Evolutionary conservation across 129 eudicot species (phyloP).

Genomic region (Tagetes erecta): DNA sequence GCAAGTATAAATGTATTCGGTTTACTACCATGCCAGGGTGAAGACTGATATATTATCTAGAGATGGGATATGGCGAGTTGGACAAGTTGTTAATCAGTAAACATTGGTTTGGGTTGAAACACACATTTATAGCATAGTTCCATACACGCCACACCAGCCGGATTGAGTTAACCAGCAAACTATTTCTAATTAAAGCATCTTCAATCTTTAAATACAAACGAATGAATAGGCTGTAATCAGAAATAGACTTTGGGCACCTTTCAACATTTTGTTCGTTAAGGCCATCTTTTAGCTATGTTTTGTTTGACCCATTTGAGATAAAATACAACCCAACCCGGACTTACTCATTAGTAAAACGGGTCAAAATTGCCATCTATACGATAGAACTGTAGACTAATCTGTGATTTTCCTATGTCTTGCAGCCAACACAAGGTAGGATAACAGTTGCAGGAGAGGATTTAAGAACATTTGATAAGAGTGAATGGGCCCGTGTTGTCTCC

Average conservation of each 20-base stretch:
- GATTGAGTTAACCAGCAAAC: not conserved
- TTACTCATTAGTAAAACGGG: not conserved
- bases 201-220: not conserved
- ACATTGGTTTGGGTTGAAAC: not conserved
- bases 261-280: not conserved
- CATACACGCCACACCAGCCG: not conserved
- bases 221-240: not conserved
- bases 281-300: not conserved
- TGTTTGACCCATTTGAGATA: not conserved
- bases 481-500: constrained; percentile 97
- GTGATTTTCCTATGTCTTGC: constrained; percentile 29
- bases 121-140: not conserved
- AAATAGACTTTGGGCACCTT: not conserved
- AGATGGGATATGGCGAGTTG: not conserved
- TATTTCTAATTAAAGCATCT: no score
- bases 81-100: constrained; percentile 2
- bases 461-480: constrained; percentile 90
- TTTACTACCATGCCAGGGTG: constrained; percentile 7
- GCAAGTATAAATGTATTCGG: constrained; percentile 28
- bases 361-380: not conserved
- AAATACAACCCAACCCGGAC: not conserved
- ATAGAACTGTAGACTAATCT: constrained; percentile 1
- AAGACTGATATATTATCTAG: not conserved
- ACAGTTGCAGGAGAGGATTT: constrained; percentile 95
- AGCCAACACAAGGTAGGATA: constrained; percentile 90